phyloP scores from a whole-genome alignment of 441 rosid genomes.

The Erysimum cheiri region DNA sequence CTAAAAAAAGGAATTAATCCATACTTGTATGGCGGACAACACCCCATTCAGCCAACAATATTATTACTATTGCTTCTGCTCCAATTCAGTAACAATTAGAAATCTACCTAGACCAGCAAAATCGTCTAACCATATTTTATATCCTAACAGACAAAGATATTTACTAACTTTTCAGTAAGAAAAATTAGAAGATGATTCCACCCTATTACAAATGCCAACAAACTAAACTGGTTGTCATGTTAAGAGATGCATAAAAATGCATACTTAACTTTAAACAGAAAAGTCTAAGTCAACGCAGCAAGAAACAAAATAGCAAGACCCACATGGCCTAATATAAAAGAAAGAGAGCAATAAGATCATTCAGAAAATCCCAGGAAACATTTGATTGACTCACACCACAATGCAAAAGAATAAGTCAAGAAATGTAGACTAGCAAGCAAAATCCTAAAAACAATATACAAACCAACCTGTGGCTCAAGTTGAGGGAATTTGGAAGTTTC shows the following conservation, averaged over 20 bases:
- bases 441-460: not conserved
- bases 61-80: not conserved
- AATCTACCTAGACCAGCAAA: slow-evolving; percentile 1
- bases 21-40: not conserved
- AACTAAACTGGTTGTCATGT: not conserved
- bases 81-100: not conserved
- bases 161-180: too few species aligned
- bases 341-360: not conserved
- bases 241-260: not conserved
- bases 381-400: too few species aligned
- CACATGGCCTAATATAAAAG: not conserved
- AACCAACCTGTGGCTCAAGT: slow-evolving; percentile 60
- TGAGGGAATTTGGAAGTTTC: slow-evolving; percentile 63
- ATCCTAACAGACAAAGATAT: not conserved
- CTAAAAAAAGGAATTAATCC: not conserved
- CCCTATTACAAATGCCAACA: not conserved
- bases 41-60: slow-evolving; percentile 4
- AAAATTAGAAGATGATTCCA: not conserved
- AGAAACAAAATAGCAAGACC: not conserved
- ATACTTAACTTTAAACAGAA: not conserved
- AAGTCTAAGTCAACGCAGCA: slow-evolving; percentile 25
- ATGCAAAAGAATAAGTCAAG: not conserved
- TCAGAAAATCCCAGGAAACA: not conserved
- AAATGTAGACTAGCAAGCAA: not conserved
- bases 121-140: not conserved